A percentile compares a stretch with the other conserved stretches of the same genome.
These are phyloP conservation scores for Trichoderma gracile DNA, from an alignment of 2,329 filamentous ascomycete genomes.

Conservation along the genomic window DNA sequence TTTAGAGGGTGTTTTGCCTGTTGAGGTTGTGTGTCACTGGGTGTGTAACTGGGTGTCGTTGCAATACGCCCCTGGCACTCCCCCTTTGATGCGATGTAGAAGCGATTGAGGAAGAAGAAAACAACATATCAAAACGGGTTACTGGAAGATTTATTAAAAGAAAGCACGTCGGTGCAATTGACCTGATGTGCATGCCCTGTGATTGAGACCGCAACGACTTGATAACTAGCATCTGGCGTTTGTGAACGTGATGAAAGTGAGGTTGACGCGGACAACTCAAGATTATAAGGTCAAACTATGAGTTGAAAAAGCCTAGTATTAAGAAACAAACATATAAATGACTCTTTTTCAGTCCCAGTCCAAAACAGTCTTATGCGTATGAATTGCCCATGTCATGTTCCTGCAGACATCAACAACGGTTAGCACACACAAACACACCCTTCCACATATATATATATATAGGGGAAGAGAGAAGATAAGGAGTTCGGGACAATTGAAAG, in stretches of 20 bases:
- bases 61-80: too few relatives aligned
- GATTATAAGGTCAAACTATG: background rate
- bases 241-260: background rate
- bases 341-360: background rate
- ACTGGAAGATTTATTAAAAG: too few relatives aligned
- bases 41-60: background rate
- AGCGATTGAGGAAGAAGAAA: background rate
- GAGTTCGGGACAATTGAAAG: background rate
- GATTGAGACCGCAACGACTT: too few relatives aligned
- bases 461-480: slow-evolving; percentile 3
- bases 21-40: background rate
- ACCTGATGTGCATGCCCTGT: too few relatives aligned
- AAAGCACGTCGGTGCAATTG: too few relatives aligned
- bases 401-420: slow-evolving; percentile 39
- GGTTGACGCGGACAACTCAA: too few relatives aligned
- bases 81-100: background rate
- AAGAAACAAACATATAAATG: background rate
- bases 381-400: slow-evolving; percentile 69
- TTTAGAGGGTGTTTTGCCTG: background rate
- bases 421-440: background rate
- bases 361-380: slow-evolving; percentile 43
- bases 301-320: background rate
- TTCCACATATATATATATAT: too few relatives aligned
- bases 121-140: background rate
- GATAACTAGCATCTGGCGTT: background rate